Base-by-base conservation (phyloP, 1,139 yeast species). In the Debaryomyces fabryi region DNA sequence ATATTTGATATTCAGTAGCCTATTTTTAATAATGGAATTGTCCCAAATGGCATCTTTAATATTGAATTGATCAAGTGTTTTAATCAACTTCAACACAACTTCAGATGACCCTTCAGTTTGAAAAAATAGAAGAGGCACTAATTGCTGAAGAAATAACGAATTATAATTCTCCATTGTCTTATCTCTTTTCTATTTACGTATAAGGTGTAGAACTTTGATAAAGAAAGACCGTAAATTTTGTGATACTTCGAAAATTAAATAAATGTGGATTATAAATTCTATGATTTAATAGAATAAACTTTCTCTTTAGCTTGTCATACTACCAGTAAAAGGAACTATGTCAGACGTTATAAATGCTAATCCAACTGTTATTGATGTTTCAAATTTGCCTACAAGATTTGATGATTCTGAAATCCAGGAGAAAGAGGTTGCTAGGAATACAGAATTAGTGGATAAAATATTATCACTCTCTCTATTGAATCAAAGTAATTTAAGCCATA, bases 341-440 rank as follows among this genome's bases (percentile, higher is more conserved):
- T 67, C 82, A 23, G 97, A 90, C 49, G 90, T 89, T 39, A 86
- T 92, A 52, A 93, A 93, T 68, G 97, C 97, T 25, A 91, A 91
- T 65, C 99, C 99, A 13, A 85, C 87, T 30, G 84, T 93, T 42
- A 71, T 91, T 45, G 96, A 91, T 57, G 81, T 81, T 18, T 79
- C 86, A 24, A 80, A 82, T 52, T 78, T 93, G 25, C 98, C 98
- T 1, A 87, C 86, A 0, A 78, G 97, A 39, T 51, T 64, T 42
- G 64, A 64, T 13, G 69, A 64, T 16, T 64, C 57, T 32, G 56
- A 50, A 7, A 39, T 52, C 7, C 63, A 64, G 23, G 52, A 53
- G 7, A 15, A 36, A n/a, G 35, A 42, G 12, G 23, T 36, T 2
- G 46, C 49, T 20, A 52, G 48, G 25, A 49, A 44, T 7, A 50